phyloP scores from a whole-genome alignment of 345 rosid species.

The Citrus maxima region DNA sequence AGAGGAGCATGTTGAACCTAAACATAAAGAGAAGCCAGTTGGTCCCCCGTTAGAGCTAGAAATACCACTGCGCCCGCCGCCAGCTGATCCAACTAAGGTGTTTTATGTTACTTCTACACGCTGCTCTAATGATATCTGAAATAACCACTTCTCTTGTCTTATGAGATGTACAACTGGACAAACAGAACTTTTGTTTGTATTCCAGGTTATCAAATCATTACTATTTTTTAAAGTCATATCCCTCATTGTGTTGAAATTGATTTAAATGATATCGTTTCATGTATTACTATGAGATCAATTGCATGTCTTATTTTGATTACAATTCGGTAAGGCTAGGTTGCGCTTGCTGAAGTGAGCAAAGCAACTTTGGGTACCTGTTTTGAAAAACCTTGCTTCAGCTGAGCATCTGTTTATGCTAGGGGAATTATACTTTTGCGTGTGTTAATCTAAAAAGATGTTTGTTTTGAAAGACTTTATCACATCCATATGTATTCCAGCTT shows the following conservation, averaged over 20 bases:
- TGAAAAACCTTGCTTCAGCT: neutral
- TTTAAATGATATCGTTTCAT: neutral
- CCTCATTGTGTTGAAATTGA: neutral
- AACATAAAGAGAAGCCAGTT: conserved; percentile 77
- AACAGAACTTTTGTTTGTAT: neutral
- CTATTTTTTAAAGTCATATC: neutral
- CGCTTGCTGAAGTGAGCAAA: neutral
- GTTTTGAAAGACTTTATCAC: neutral
- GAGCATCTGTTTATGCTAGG: neutral
- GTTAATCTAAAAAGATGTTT: neutral
- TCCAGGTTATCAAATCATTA: neutral
- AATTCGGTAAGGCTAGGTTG: neutral
- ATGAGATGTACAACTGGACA: neutral
- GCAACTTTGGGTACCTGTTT: neutral
- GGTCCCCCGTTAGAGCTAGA: conserved; percentile 92
- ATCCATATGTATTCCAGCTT: neutral
- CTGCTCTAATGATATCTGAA: neutral
- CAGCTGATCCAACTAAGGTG: conserved; percentile 81
- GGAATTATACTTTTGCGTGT: neutral
- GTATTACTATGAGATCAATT: neutral
- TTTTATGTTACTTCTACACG: conserved; percentile 14
- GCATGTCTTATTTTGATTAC: neutral
- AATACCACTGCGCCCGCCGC: conserved; percentile 78
- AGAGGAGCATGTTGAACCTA: conserved; percentile 73
- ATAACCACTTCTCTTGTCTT: neutral